A percentile compares a stretch with the other conserved stretches of the same genome.
Conservation (phyloP, 129 eudicot species). For the Centella asiatica region DNA sequence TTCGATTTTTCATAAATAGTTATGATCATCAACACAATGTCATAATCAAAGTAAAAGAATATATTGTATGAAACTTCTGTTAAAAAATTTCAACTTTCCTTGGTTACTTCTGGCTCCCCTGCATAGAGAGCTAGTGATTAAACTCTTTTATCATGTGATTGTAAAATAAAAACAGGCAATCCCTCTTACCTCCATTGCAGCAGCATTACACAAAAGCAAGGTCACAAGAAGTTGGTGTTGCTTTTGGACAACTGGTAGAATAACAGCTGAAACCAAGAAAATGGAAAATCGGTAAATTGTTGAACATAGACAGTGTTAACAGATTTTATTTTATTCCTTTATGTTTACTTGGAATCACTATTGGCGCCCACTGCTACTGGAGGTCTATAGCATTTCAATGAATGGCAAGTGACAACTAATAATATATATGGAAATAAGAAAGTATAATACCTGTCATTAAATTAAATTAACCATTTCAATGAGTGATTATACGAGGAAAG, state of each 20-base stretch:
- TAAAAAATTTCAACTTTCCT: too few relatives aligned
- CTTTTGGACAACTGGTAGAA: constrained; percentile 89
- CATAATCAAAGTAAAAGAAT: too few relatives aligned
- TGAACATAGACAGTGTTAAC: background rate
- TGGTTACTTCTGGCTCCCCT: background rate
- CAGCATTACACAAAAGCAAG: constrained; percentile 86
- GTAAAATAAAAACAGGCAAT: too few relatives aligned
- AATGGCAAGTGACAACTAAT: background rate
- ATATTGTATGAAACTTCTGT: too few relatives aligned
- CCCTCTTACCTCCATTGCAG: constrained; percentile 88
- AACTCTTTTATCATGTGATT: background rate
- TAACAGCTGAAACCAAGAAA: constrained; percentile 48
- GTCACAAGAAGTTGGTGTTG: constrained; percentile 98
- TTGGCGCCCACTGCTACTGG: background rate
- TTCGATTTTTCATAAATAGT: too few relatives aligned
- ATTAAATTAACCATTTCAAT: too few relatives aligned
- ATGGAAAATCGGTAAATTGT: background rate
- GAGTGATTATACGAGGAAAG: too few relatives aligned
- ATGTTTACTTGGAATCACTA: background rate
- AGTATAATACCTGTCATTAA: too few relatives aligned
- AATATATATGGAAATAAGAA: background rate
- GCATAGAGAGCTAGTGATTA: background rate
- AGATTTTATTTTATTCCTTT: too few relatives aligned
- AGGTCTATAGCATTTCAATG: background rate
- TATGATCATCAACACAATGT: too few relatives aligned